These are phyloP conservation scores for Adenanthera pavonina DNA, from an alignment of 306 rosid species.

Conservation along the genomic window DNA sequence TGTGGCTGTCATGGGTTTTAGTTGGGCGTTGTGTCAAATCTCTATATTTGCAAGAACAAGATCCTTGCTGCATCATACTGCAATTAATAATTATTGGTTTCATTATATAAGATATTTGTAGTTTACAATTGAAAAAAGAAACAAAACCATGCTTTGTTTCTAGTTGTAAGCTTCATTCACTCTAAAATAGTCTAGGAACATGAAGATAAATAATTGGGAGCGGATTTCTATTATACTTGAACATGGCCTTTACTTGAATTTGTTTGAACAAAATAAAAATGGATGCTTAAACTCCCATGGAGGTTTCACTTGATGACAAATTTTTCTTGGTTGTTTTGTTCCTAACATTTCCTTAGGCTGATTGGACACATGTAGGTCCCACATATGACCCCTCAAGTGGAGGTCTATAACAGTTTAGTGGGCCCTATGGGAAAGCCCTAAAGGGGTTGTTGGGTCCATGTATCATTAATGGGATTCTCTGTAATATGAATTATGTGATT, in stretches of 20 bases:
- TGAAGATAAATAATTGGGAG: neutral
- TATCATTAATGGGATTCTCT: slow-evolving; percentile 46
- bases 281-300: neutral
- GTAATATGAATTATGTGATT: neutral
- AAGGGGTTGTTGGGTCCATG: slow-evolving; percentile 36
- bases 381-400: neutral
- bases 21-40: slow-evolving; percentile 25
- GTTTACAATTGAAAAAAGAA: neutral
- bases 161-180: neutral
- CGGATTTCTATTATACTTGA: neutral
- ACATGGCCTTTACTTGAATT: neutral
- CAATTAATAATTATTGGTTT: neutral
- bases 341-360: neutral
- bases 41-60: slow-evolving; percentile 30
- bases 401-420: neutral
- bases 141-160: neutral
- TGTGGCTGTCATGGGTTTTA: slow-evolving; percentile 25
- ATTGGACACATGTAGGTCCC: neutral
- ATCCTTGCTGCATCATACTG: slow-evolving; percentile 34
- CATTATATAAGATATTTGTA: neutral
- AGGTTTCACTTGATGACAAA: neutral
- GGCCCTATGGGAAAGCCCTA: slow-evolving; percentile 40
- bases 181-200: neutral
- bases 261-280: neutral
- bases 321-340: neutral